Conservation (phyloP, 805 yeast genomes). For the Cyberlindnera meyerae region DNA sequence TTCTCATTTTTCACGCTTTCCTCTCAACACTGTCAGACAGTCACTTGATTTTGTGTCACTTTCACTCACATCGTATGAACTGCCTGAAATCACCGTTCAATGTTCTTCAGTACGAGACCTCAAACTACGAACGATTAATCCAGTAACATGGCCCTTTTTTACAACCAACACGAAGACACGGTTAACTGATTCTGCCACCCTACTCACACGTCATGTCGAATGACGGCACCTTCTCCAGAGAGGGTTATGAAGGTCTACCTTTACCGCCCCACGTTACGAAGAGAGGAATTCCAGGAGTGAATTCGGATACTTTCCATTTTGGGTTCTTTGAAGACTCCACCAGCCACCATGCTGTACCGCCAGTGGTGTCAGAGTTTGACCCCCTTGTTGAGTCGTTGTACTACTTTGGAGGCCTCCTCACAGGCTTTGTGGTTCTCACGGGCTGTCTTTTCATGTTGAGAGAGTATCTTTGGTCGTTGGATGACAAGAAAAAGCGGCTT, state of each 20-base stretch:
- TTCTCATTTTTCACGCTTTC: too few relatives aligned
- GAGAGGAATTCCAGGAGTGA: slow-evolving; percentile 26
- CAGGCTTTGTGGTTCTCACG: slow-evolving; percentile 16
- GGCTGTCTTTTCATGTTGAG: slow-evolving; percentile 23
- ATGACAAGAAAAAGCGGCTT: slow-evolving; percentile 12
- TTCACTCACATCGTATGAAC: too few relatives aligned
- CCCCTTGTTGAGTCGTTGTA: slow-evolving; percentile 23
- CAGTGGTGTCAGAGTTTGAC: slow-evolving; percentile 14
- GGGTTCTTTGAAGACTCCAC: slow-evolving; percentile 27
- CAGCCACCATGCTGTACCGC: slow-evolving; percentile 8
- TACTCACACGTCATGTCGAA: not conserved
- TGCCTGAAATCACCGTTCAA: too few relatives aligned
- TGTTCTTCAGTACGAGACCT: too few relatives aligned
- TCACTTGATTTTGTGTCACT: too few relatives aligned
- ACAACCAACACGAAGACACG: too few relatives aligned
- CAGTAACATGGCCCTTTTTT: too few relatives aligned
- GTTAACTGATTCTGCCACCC: too few relatives aligned
- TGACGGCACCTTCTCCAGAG: not conserved
- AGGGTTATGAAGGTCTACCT: not conserved
- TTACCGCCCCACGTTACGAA: too few relatives aligned
- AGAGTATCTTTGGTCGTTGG: slow-evolving; percentile 25
- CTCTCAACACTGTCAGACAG: too few relatives aligned
- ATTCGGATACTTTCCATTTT: slow-evolving; percentile 25
- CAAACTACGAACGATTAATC: too few relatives aligned
- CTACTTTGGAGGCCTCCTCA: slow-evolving; percentile 22